Evolutionary conservation across 371 early-diverging fungal genomes (phyloP).

Genomic region (Mucor lusitanicus): DNA sequence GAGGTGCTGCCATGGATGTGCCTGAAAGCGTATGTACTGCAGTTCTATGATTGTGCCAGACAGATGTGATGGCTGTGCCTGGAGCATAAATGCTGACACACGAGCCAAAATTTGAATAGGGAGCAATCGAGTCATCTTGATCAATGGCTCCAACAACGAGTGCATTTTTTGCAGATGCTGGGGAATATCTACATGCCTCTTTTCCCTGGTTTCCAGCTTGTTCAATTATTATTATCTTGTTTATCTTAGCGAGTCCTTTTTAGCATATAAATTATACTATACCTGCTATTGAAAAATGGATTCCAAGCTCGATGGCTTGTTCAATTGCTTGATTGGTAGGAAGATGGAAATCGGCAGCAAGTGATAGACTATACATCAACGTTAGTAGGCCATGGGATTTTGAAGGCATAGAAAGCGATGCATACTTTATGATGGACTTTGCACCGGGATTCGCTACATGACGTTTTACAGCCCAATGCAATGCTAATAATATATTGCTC

Average conservation of each 20-base stretch:
- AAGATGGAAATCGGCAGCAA: slow-evolving; percentile 51
- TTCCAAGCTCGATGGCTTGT: slow-evolving; percentile 47
- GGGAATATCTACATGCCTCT: slow-evolving; percentile 84
- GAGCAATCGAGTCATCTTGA: slow-evolving; percentile 64
- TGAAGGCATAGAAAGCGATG: slow-evolving; percentile 18
- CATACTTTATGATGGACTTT: slow-evolving; percentile 13
- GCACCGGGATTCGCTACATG: slow-evolving; percentile 1
- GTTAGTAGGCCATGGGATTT: neutral
- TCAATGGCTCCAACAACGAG: slow-evolving; percentile 88
- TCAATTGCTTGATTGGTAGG: slow-evolving; percentile 54
- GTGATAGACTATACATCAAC: slow-evolving; percentile 37
- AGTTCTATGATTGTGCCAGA: slow-evolving; percentile 42
- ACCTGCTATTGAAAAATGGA: slow-evolving; percentile 56
- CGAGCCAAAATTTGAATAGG: slow-evolving; percentile 71
- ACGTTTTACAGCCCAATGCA: slow-evolving; percentile 3
- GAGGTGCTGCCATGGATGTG: slow-evolving; percentile 79
- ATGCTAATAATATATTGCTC: slow-evolving; percentile 4
- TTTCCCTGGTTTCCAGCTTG: slow-evolving; percentile 55
- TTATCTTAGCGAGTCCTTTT: neutral
- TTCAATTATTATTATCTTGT: neutral
- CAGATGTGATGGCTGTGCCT: slow-evolving; percentile 75
- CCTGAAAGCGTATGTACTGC: slow-evolving; percentile 51
- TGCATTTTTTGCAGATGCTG: slow-evolving; percentile 76
- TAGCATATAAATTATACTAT: slow-evolving; percentile 9
- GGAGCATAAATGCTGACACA: slow-evolving; percentile 79